Evolutionary conservation across 139 green algal species (phyloP).

Genomic region (Limnomonas spitsbergensis): DNA sequence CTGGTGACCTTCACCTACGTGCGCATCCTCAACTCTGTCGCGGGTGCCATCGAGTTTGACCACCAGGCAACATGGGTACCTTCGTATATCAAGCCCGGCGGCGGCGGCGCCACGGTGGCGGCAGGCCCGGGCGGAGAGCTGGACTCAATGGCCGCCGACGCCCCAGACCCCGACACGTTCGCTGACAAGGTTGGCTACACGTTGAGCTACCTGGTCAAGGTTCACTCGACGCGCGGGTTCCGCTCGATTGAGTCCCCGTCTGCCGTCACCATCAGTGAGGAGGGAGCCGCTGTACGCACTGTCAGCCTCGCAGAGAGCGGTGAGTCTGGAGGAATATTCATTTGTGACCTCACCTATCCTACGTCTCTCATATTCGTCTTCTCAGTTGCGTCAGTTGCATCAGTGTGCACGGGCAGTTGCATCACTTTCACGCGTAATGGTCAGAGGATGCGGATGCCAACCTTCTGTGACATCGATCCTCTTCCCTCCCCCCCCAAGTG

Average conservation of each 20-base stretch:
- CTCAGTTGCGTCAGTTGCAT: not conserved
- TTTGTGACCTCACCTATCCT: too few species aligned
- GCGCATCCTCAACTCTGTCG: constrained; percentile 28
- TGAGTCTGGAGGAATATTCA: too few species aligned
- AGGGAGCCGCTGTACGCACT: not conserved
- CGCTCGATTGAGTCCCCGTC: constrained; percentile 14
- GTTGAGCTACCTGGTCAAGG: constrained; percentile 20
- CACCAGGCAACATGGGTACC: constrained; percentile 44
- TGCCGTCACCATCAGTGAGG: not conserved
- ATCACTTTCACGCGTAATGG: not conserved
- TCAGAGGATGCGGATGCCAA: too few species aligned
- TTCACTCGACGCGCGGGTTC: constrained; percentile 16
- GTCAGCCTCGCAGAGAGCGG: not conserved
- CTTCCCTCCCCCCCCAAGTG: too few species aligned
- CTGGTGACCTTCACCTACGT: constrained; percentile 31
- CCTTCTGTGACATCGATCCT: too few species aligned
- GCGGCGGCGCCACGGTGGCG: not conserved
- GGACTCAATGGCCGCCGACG: not conserved
- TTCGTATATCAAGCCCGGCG: constrained; percentile 26
- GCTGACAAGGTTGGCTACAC: constrained; percentile 24
- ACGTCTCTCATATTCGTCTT: too few species aligned
- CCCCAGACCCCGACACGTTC: not conserved
- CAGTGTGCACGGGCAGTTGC: not conserved
- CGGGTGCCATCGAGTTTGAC: constrained; percentile 28
- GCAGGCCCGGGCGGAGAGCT: not conserved